These are phyloP conservation scores for Magnaporthiopsis rhizophila DNA, from an alignment of 2,329 filamentous ascomycete species.

Conservation along the genomic window DNA sequence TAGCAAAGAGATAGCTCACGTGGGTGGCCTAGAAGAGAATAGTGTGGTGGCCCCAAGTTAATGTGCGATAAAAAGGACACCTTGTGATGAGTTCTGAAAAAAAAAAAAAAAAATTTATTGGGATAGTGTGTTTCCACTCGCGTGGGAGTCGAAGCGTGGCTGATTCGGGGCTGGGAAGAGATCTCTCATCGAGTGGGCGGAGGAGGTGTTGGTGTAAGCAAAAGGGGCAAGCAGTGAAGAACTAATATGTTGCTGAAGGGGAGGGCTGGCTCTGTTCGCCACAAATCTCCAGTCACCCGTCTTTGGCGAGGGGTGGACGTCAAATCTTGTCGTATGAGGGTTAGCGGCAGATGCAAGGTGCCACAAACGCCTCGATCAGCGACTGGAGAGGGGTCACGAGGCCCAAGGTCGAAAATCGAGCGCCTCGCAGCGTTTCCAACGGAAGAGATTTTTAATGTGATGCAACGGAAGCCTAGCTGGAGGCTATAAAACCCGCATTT, in stretches of 20 bases:
- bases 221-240: background rate
- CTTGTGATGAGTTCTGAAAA: no score
- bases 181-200: background rate
- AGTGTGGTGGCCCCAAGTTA: no score
- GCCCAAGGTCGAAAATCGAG: background rate
- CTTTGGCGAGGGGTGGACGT: no score
- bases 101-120: background rate
- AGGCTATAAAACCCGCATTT: no score
- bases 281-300: background rate
- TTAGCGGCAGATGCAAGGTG: background rate
- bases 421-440: background rate
- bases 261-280: background rate
- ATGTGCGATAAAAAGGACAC: background rate
- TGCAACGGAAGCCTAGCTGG: background rate
- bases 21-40: background rate
- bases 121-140: background rate
- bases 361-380: background rate
- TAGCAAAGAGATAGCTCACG: background rate
- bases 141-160: background rate
- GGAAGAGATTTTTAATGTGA: background rate
- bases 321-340: no score
- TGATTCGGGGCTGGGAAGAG: background rate
- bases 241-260: background rate
- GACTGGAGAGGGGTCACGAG: background rate
- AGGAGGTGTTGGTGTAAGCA: background rate